Conservation (phyloP, 495 filamentous ascomycete species). For the Penicillium chermesinum region DNA sequence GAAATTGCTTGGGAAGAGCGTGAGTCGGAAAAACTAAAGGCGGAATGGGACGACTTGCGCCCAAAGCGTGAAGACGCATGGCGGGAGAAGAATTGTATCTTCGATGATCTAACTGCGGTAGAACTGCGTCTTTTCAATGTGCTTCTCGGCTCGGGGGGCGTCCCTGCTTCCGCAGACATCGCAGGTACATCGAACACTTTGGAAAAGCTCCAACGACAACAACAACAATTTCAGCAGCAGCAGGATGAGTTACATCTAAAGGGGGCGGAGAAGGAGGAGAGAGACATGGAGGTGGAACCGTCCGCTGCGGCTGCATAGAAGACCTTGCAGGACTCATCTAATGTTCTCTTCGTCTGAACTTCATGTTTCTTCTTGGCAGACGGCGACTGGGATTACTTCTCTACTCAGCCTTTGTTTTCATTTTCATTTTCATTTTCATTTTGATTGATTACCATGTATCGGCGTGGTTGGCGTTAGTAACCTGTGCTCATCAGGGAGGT, state of each 20-base stretch:
- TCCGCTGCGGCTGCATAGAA: background rate
- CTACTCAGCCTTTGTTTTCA: too few species aligned
- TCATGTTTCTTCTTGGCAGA: background rate
- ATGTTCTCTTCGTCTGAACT: background rate
- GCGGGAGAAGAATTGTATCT: conserved; percentile 71
- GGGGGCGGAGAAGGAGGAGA: conserved; percentile 9
- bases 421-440: too few species aligned
- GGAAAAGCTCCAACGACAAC: conserved; percentile 27
- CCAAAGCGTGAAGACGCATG: conserved; percentile 69
- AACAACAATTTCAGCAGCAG: conserved; percentile 19
- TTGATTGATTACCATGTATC: too few species aligned
- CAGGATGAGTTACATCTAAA: conserved; percentile 20
- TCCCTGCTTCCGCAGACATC: conserved; percentile 8
- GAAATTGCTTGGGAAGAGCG: conserved; percentile 78
- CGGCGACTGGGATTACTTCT: background rate
- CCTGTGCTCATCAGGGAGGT: background rate
- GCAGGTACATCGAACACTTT: conserved; percentile 18
- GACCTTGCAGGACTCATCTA: background rate
- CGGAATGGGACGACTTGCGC: conserved; percentile 61
- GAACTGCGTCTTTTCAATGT: conserved; percentile 44
- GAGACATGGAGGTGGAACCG: conserved; percentile 8
- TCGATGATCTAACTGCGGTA: conserved; percentile 56
- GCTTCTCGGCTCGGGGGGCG: conserved; percentile 23
- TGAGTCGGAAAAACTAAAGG: conserved; percentile 57
- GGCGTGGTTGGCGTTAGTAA: background rate